Percentiles rank a stretch among this genome's conserved stretches.
Evolutionary conservation across 2,329 filamentous ascomycete species (phyloP).

Genomic region (Fusarium vanettenii): DNA sequence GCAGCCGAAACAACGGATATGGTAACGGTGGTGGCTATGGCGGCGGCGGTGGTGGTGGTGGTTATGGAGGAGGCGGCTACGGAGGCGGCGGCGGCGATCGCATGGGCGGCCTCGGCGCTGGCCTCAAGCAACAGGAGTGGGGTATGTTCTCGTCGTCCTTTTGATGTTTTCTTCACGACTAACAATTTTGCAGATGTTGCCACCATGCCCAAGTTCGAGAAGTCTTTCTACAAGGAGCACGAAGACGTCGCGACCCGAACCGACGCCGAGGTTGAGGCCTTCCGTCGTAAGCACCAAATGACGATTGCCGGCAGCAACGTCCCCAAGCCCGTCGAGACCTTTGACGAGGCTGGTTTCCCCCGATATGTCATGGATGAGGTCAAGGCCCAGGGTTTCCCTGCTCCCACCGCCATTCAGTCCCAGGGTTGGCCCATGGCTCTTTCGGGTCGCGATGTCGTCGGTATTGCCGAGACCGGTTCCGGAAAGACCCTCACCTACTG

Average conservation of each 20-base stretch:
- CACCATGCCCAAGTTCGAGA: constrained; percentile 94
- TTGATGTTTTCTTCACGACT: constrained; percentile 45
- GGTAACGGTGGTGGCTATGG: constrained; percentile 52
- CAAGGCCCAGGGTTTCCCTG: constrained; percentile 95
- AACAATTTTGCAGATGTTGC: constrained; percentile 70
- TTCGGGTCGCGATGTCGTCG: constrained; percentile 96
- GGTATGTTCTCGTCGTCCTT: constrained; percentile 64
- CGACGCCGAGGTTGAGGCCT: constrained; percentile 83
- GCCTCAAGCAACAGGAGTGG: constrained; percentile 89
- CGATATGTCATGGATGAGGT: constrained; percentile 98
- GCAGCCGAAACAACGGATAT: constrained; percentile 61
- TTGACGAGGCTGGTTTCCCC: constrained; percentile 97
- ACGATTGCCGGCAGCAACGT: constrained; percentile 82
- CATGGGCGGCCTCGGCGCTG: constrained; percentile 91
- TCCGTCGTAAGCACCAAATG: constrained; percentile 88
- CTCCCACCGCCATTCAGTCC: constrained; percentile 95
- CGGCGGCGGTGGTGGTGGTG: constrained; percentile 44
- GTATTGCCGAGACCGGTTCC: constrained; percentile 98
- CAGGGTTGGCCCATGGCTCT: constrained; percentile 99
- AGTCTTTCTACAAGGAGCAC: constrained; percentile 99
- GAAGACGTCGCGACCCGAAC: constrained; percentile 80
- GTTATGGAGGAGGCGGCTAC: constrained; percentile 52
- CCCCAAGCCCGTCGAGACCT: constrained; percentile 94
- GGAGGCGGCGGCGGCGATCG: constrained; percentile 79
- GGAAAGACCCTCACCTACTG: constrained; percentile 99